Conservation (phyloP, 108 stramenopile species). For the Pseudonitzschia multiseries region DNA sequence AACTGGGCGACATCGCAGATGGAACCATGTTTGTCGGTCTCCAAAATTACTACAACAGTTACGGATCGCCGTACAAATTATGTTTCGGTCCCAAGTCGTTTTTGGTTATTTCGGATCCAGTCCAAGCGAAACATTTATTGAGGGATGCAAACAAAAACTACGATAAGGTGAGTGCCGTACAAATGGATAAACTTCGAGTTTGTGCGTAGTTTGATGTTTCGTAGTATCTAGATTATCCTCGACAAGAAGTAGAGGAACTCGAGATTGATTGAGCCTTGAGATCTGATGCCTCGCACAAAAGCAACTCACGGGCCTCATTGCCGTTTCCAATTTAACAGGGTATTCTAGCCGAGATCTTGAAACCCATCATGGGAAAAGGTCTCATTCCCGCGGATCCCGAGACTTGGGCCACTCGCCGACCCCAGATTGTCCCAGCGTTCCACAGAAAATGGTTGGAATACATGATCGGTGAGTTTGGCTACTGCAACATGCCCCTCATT, state of each 20-base stretch:
- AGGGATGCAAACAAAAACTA: constrained; percentile 83
- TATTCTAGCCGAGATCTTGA: constrained; percentile 84
- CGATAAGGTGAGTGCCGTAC: constrained; percentile 49
- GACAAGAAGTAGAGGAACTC: too few species aligned
- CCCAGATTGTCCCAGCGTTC: constrained; percentile 94
- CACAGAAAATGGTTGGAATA: constrained; percentile 91
- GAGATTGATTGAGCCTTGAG: too few species aligned
- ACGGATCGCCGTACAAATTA: constrained; percentile 92
- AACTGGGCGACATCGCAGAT: constrained; percentile 84
- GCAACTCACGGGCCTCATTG: background rate
- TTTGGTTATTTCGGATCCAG: constrained; percentile 91
- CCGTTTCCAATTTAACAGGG: constrained; percentile 41
- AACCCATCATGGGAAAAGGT: constrained; percentile 95
- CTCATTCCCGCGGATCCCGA: constrained; percentile 85
- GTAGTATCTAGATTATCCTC: background rate
- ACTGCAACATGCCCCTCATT: constrained; percentile 88
- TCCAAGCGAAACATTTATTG: constrained; percentile 86
- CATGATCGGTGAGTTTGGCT: constrained; percentile 90
- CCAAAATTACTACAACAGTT: constrained; percentile 75
- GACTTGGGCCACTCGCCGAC: constrained; percentile 90
- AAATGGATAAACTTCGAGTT: background rate
- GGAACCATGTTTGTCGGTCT: constrained; percentile 95
- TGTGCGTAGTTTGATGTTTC: background rate
- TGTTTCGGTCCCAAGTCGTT: constrained; percentile 97
- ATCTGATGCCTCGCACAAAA: too few species aligned